Conservation (phyloP, 2,329 filamentous ascomycete species). For the Chaetothyriales sp. region DNA sequence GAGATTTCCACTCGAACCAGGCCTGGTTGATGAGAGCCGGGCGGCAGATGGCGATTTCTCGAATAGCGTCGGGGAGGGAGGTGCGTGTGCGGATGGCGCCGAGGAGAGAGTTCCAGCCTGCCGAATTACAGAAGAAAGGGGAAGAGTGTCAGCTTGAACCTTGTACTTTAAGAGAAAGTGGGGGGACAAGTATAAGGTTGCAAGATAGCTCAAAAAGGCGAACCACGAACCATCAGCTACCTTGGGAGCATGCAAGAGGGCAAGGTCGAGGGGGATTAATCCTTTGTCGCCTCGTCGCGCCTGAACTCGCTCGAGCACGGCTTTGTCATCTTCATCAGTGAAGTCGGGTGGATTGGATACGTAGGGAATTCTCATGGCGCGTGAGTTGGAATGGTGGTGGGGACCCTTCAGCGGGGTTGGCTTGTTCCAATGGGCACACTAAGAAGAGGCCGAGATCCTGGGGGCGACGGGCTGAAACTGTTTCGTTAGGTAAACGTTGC, state of each 20-base stretch:
- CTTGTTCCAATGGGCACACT: not conserved
- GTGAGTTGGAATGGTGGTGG: not conserved
- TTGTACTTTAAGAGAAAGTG: not conserved
- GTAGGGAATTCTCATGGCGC: conserved; percentile 41
- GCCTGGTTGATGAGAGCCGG: conserved; percentile 69
- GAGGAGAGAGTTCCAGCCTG: conserved; percentile 44
- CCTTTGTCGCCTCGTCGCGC: conserved; percentile 37
- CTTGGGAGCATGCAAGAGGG: conserved; percentile 41
- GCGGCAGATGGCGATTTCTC: conserved; percentile 68
- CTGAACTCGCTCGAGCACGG: conserved; percentile 38
- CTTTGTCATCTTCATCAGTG: conserved; percentile 30
- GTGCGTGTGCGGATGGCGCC: conserved; percentile 42
- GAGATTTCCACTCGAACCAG: conserved; percentile 75
- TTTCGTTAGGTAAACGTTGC: not conserved
- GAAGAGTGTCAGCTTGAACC: not conserved
- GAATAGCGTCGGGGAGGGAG: conserved; percentile 38
- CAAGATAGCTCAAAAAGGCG: too few relatives aligned
- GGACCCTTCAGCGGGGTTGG: not conserved
- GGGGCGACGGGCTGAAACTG: too few relatives aligned
- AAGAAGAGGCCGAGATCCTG: too few relatives aligned
- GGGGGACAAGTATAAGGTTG: not conserved
- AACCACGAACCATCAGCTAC: conserved; percentile 33
- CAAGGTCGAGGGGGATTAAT: conserved; percentile 40
- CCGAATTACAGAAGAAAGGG: not conserved
- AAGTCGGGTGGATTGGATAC: conserved; percentile 36